Conservation (phyloP, 1,284 basidiomycete genomes). For the Apiotrichum siamense region DNA sequence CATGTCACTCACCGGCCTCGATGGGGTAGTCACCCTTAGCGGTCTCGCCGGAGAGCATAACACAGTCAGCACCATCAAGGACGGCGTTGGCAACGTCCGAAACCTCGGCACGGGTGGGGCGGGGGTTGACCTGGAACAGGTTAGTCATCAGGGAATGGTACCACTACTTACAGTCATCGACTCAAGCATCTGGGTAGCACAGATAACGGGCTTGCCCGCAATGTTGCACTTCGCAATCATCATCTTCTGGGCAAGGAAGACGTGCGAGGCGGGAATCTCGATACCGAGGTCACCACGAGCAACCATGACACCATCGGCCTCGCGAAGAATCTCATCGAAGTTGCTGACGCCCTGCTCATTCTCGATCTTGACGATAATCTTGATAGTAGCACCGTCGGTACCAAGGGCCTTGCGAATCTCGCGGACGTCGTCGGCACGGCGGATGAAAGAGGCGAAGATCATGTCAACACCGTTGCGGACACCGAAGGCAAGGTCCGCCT, state of each 20-base stretch:
- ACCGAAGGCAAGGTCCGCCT: constrained; percentile 88
- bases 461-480: constrained; percentile 98
- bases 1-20: constrained; percentile 65
- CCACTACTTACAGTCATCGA: constrained; percentile 75
- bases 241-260: constrained; percentile 99
- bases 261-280: constrained; percentile 94
- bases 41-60: constrained; percentile 97
- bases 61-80: constrained; percentile 93
- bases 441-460: constrained; percentile 97
- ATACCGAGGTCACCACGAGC: constrained; percentile 97
- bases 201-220: constrained; percentile 94
- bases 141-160: not conserved
- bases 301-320: constrained; percentile 96
- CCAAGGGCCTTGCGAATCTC: constrained; percentile 88
- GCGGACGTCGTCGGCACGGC: constrained; percentile 80
- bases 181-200: constrained; percentile 99
- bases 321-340: constrained; percentile 93
- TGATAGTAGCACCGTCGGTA: constrained; percentile 84
- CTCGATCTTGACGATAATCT: constrained; percentile 98
- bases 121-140: constrained; percentile 72
- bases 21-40: constrained; percentile 93
- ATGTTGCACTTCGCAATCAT: constrained; percentile 99
- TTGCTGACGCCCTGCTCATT: constrained; percentile 96
- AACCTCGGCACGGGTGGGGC: constrained; percentile 92
- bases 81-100: constrained; percentile 98